These are phyloP conservation scores for Amaranthus palmeri DNA, from an alignment of 148 eudicot genomes.

Conservation along the genomic window DNA sequence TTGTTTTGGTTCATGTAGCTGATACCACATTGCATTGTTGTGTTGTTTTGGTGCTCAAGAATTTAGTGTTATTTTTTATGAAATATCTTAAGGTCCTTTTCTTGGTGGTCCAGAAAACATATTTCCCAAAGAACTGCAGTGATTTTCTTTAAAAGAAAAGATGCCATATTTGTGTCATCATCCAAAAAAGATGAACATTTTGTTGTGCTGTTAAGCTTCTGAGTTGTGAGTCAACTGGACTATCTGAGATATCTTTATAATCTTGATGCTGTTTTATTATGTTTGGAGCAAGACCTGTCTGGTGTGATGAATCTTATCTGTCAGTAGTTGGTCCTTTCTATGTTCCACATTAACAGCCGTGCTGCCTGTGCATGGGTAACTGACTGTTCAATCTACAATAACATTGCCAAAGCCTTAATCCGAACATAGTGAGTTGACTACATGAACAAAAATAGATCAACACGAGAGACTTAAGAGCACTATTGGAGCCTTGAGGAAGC, in stretches of 20 bases:
- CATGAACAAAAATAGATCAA: no score
- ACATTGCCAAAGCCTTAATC: no score
- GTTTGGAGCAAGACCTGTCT: neutral
- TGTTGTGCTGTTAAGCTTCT: neutral
- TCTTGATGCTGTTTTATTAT: neutral
- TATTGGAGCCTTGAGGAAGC: no score
- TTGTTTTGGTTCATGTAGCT: neutral
- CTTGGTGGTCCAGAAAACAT: neutral
- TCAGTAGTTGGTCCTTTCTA: neutral
- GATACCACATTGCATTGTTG: neutral
- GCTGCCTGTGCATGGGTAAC: no score
- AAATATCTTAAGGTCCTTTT: neutral
- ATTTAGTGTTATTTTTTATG: no score
- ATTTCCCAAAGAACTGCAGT: neutral
- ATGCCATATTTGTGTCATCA: neutral
- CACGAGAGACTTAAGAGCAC: neutral
- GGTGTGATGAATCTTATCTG: neutral
- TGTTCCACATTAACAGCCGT: neutral
- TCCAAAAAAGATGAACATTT: neutral
- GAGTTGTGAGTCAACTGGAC: neutral
- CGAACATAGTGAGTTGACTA: no score
- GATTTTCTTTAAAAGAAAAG: neutral
- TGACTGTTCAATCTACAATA: neutral
- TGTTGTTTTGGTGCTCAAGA: neutral
- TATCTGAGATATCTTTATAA: constrained; percentile 4